Conservation (phyloP, 306 rosid species). For the Leucaena leucocephala region DNA sequence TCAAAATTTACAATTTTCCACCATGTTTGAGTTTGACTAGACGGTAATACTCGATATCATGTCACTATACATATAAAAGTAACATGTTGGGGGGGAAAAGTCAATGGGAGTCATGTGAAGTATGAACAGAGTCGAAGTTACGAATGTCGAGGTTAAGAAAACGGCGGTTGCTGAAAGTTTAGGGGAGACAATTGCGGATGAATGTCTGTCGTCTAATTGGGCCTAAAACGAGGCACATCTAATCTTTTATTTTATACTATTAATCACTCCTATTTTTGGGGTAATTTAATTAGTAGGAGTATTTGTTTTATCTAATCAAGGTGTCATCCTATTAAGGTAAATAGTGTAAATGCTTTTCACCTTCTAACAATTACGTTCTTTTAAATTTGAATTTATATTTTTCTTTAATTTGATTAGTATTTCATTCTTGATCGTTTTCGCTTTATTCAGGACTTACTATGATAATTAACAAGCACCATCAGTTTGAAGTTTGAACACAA, state of each 20-base stretch:
- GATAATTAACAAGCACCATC: background rate
- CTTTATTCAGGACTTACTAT: background rate
- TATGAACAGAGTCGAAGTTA: background rate
- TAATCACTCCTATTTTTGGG: background rate
- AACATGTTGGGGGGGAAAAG: background rate
- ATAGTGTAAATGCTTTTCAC: too few relatives aligned
- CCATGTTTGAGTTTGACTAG: too few relatives aligned
- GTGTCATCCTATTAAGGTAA: too few relatives aligned
- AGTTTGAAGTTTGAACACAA: background rate
- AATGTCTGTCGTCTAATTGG: conserved; percentile 44
- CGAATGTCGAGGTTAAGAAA: background rate
- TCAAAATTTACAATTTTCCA: too few relatives aligned
- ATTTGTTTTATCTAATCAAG: too few relatives aligned
- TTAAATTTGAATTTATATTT: too few relatives aligned
- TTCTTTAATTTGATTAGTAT: too few relatives aligned
- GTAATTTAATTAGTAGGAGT: background rate
- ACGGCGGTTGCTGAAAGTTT: conserved; percentile 29
- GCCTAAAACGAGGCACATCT: background rate
- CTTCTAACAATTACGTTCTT: too few relatives aligned
- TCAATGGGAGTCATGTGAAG: background rate
- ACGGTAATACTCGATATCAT: too few relatives aligned
- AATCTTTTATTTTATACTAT: background rate
- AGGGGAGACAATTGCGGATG: conserved; percentile 51
- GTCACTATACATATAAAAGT: too few relatives aligned
- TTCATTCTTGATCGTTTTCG: background rate